Percentiles rank a stretch among this genome's conserved stretches.
These are phyloP conservation scores for Colletotrichum filicis DNA, from an alignment of 2,329 filamentous ascomycete genomes.

Conservation along the genomic window DNA sequence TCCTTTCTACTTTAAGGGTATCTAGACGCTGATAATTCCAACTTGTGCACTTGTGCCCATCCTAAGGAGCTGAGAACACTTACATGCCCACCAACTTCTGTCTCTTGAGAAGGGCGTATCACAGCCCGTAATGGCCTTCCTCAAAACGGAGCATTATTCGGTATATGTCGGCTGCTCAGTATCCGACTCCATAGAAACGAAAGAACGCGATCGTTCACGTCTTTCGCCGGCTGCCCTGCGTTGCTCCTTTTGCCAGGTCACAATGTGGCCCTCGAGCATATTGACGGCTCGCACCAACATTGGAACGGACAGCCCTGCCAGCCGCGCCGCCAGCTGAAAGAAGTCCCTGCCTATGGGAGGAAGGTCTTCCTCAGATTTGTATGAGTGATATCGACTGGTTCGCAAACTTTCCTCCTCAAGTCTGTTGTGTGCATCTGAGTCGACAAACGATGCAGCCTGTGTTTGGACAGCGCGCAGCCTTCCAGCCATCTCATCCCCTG, in stretches of 20 bases:
- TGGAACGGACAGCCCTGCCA: conserved; percentile 47
- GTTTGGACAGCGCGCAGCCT: conserved; percentile 16
- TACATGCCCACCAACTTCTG: not conserved
- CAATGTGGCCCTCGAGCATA: conserved; percentile 50
- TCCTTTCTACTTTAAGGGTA: not conserved
- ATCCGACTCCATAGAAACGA: conserved; percentile 3
- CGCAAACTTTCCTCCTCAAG: not conserved
- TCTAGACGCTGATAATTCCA: not conserved
- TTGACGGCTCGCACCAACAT: conserved; percentile 49
- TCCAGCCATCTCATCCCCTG: conserved; percentile 41
- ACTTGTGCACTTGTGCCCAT: not conserved
- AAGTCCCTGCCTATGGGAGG: conserved; percentile 43
- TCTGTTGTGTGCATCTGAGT: not conserved
- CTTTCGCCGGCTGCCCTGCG: conserved; percentile 18
- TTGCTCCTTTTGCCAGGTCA: conserved; percentile 45
- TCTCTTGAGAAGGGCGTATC: not conserved
- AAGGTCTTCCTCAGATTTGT: conserved; percentile 44
- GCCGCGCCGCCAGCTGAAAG: conserved; percentile 46
- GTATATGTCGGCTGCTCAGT: not conserved
- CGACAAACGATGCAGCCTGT: conserved; percentile 16
- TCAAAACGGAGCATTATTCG: not conserved
- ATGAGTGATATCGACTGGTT: conserved; percentile 28
- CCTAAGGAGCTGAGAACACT: not conserved
- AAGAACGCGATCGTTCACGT: conserved; percentile 2
- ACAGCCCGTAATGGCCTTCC: not conserved